Percentiles rank a stretch among this genome's conserved stretches.
These are phyloP conservation scores for Physcomitrellopsis africana DNA, from an alignment of 225 moss, liverwort and hornwort species.

Conservation along the genomic window DNA sequence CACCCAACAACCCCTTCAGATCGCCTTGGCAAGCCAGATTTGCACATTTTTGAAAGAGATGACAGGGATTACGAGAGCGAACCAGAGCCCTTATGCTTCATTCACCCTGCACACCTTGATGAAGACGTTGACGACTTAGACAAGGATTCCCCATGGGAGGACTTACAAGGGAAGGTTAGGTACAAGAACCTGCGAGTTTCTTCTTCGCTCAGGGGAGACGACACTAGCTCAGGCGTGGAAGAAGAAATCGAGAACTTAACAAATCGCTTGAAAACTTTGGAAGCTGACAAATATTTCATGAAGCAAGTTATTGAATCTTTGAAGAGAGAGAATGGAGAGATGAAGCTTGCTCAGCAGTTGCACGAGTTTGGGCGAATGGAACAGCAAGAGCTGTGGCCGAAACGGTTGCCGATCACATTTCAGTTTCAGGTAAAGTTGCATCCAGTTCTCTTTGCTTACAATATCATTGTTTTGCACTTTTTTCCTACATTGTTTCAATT, in stretches of 20 bases:
- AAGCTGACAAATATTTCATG: constrained; percentile 65
- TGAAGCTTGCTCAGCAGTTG: constrained; percentile 65
- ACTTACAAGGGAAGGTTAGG: constrained; percentile 21
- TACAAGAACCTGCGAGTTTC: constrained; percentile 23
- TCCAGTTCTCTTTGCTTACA: constrained; percentile 3
- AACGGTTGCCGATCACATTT: constrained; percentile 25
- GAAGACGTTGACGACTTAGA: background rate
- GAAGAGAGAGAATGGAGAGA: constrained; percentile 58
- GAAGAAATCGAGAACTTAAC: constrained; percentile 49
- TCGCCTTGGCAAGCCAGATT: constrained; percentile 23
- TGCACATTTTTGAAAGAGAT: constrained; percentile 2
- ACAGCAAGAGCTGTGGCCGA: constrained; percentile 23
- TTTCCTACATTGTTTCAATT: background rate
- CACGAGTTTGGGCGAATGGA: constrained; percentile 51
- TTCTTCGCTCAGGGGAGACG: constrained; percentile 21
- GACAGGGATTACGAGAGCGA: background rate
- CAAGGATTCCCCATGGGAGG: constrained; percentile 14
- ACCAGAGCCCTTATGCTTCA: constrained; percentile 9
- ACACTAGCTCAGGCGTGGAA: constrained; percentile 26
- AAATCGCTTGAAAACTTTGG: constrained; percentile 50
- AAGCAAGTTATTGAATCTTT: constrained; percentile 57
- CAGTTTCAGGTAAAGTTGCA: constrained; percentile 43
- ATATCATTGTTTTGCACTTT: background rate
- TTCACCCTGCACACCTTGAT: constrained; percentile 26
- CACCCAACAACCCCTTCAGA: constrained; percentile 9